phyloP scores from a whole-genome alignment of 116 monocot species.

The Posidonia oceanica region DNA sequence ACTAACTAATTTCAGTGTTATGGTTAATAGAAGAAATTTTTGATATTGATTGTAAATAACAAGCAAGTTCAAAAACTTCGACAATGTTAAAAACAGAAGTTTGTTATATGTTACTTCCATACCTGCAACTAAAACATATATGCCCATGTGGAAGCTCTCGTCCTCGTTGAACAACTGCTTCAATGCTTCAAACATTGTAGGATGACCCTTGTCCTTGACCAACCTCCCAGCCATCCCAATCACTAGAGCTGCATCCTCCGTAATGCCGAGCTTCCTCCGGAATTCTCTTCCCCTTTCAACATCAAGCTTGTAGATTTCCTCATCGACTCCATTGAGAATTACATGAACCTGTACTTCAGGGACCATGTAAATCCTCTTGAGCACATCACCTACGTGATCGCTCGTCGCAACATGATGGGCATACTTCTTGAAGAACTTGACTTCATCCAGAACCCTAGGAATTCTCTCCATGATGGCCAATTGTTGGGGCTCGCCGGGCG shows the following conservation, averaged over 20 bases:
- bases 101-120: conserved; percentile 48
- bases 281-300: conserved; percentile 16
- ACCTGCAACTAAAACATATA: conserved; percentile 51
- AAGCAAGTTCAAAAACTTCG: conserved; percentile 19
- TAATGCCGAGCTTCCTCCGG: conserved; percentile 31
- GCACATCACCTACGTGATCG: conserved; percentile 75
- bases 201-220: conserved; percentile 90
- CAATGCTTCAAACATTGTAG: conserved; percentile 64
- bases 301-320: conserved; percentile 34
- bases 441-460: conserved; percentile 56
- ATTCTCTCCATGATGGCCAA: conserved; percentile 26
- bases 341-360: conserved; percentile 71
- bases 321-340: conserved; percentile 77
- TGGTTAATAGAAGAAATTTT: no score
- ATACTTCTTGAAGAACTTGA: conserved; percentile 70
- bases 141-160: conserved; percentile 22
- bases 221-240: conserved; percentile 76
- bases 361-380: conserved; percentile 77
- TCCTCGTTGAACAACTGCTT: conserved; percentile 34
- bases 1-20: conserved; percentile 82
- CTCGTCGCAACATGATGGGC: conserved; percentile 84
- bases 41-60: no score
- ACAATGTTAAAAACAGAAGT: conserved; percentile 46
- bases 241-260: conserved; percentile 43
- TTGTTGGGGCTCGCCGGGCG: conserved; percentile 20